Evolutionary conservation across 116 monocot genomes (phyloP).

Genomic region (Iris pallida): DNA sequence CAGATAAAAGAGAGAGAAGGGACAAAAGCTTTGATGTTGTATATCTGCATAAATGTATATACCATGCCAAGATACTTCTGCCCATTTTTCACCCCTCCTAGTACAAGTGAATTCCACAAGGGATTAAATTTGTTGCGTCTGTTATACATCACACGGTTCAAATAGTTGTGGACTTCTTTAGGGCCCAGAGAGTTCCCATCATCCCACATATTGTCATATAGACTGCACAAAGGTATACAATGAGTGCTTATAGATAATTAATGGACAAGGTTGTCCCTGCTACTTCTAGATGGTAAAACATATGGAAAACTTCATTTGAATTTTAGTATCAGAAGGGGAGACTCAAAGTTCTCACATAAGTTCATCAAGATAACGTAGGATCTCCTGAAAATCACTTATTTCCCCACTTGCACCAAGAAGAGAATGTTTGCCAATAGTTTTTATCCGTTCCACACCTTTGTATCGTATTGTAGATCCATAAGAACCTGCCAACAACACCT

Average conservation of each 20-base stretch:
- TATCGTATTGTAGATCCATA: constrained; percentile 94
- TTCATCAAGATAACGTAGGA: constrained; percentile 83
- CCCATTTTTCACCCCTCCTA: constrained; percentile 92
- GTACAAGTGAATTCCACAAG: constrained; percentile 80
- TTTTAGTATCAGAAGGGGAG: too few species aligned
- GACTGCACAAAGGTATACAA: too few species aligned
- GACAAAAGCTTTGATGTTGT: too few species aligned
- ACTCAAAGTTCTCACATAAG: constrained; percentile 58
- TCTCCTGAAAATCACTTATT: constrained; percentile 97
- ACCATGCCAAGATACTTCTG: constrained; percentile 95
- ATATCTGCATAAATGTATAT: too few species aligned
- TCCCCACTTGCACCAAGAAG: constrained; percentile 94
- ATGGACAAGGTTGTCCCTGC: too few species aligned
- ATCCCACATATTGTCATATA: constrained; percentile 97
- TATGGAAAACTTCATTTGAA: too few species aligned
- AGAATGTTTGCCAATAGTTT: constrained; percentile 84
- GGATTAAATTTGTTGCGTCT: constrained; percentile 96
- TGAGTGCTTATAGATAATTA: too few species aligned
- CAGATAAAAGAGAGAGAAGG: too few species aligned
- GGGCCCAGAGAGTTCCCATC: constrained; percentile 95
- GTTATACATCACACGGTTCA: constrained; percentile 88
- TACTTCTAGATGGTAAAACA: too few species aligned
- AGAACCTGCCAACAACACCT: constrained; percentile 38
- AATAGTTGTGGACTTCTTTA: constrained; percentile 90
- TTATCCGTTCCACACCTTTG: constrained; percentile 85